Evolutionary conservation across 176 grass and related monocot genomes (phyloP), one percentile per base, ranked within the genome.

Genomic region (Metroxylon sagu): DNA sequence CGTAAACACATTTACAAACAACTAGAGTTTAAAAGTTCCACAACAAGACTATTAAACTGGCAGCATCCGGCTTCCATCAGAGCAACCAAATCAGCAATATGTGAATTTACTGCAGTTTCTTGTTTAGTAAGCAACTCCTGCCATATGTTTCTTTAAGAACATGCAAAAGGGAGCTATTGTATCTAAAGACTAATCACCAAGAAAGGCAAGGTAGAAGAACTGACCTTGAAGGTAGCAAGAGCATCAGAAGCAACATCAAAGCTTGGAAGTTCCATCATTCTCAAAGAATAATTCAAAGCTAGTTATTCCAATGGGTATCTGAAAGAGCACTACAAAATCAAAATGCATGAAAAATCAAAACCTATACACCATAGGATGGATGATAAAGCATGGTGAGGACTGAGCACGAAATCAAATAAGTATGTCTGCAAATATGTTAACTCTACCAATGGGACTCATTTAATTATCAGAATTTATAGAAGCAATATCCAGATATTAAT

Each of bases 171-270:
- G 21, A 23, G 21, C 21, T 23, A 23, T 23, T 23, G 21, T 23
- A 23, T 23, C 21, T 23, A 23, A 23, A 23, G 21, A 23, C 21
- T 23, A 23, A 23, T 23, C 21, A 23, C 21, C 26, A 52, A 29
- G 17, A 1, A 18, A 53, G 28, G 21, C 21, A 23, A 64, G 10
- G 4, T 18, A 18, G 14, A 18, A 29, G 30, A 19, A 66, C 25
- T 79, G 76, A 97, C 93, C 93, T 97, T 97, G 93, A 97, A 97
- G 18, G 93, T 97, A 68, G 85, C 76, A 60, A 97, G 78, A 80
- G 93, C 87, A 85, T 97, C 87, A 52, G 93, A 97, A 77, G 93
- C 93, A 80, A 97, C 91, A 82, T 97, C 93, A 65, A 97, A 97
- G 75, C 84, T 97, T 69, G 93, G 79, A 97, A 98, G 71, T 77